Conservation (phyloP, 768 basidiomycete genomes). For the Leccinum broughii region DNA sequence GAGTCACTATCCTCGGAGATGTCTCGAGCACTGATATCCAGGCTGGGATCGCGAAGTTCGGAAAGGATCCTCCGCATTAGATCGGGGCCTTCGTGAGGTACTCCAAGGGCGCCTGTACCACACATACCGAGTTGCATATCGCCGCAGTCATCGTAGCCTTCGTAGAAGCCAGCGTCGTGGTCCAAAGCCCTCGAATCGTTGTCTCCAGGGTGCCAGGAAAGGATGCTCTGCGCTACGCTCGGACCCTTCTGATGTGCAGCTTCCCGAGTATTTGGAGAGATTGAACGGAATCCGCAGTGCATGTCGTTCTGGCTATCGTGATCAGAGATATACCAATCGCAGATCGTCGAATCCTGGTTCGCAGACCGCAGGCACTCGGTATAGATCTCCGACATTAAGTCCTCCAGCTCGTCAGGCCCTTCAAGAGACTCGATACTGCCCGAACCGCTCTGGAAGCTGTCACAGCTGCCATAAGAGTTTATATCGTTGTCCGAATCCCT, state of each 20-base stretch:
- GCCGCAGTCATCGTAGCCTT: neutral
- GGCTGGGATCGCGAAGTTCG: slow-evolving; percentile 16
- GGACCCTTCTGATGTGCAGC: neutral
- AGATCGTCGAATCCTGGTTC: neutral
- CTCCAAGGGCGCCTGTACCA: neutral
- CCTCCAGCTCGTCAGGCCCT: neutral
- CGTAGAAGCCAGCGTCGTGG: neutral
- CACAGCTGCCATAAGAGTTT: neutral
- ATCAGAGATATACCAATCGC: neutral
- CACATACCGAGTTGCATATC: neutral
- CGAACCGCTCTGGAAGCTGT: neutral
- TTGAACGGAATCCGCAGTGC: neutral
- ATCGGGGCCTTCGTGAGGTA: neutral
- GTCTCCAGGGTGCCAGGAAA: neutral
- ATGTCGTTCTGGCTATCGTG: neutral
- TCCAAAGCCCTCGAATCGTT: neutral
- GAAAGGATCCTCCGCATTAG: slow-evolving; percentile 18
- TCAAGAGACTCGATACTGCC: neutral
- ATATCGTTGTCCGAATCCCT: neutral
- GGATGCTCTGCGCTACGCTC: neutral
- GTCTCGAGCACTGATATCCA: slow-evolving; percentile 11
- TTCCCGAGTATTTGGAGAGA: neutral
- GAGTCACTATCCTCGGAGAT: slow-evolving; percentile 13
- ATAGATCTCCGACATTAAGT: neutral
- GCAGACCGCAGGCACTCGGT: neutral